These are phyloP conservation scores for Lactifluus pinguis DNA, from an alignment of 768 basidiomycete genomes.

Conservation along the genomic window DNA sequence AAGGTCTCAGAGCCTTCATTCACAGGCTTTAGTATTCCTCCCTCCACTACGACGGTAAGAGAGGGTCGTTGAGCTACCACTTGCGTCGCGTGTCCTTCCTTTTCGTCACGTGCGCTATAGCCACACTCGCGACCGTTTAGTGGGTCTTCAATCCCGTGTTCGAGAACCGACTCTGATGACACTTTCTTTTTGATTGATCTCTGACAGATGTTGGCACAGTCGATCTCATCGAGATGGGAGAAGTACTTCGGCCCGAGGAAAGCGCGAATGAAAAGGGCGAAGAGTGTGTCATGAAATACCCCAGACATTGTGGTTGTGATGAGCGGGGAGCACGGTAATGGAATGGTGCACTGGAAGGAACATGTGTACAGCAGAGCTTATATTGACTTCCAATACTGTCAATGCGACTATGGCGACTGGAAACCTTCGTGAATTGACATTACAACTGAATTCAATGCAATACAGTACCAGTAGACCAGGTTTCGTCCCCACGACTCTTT, in stretches of 20 bases:
- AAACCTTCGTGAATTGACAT: too few relatives aligned
- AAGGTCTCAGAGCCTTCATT: constrained; percentile 15
- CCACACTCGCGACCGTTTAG: not conserved
- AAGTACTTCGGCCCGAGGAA: constrained; percentile 21
- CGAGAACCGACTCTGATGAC: constrained; percentile 1
- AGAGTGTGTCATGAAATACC: constrained; percentile 25
- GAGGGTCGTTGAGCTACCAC: not conserved
- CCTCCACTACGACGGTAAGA: not conserved
- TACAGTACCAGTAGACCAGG: too few relatives aligned
- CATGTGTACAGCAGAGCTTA: not conserved
- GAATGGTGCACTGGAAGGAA: too few relatives aligned
- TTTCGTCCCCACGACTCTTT: too few relatives aligned
- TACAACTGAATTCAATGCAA: too few relatives aligned
- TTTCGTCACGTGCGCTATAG: not conserved
- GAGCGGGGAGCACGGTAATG: not conserved
- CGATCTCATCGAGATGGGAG: constrained; percentile 17
- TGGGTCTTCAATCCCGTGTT: not conserved
- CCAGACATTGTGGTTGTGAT: constrained; percentile 9
- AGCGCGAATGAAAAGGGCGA: constrained; percentile 25
- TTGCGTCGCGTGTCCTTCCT: not conserved
- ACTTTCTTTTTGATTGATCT: not conserved
- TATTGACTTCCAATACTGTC: not conserved
- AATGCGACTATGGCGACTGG: not conserved
- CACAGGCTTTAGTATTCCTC: not conserved
- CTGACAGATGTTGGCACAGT: constrained; percentile 10